phyloP scores from a whole-genome alignment of 225 moss, liverwort and hornwort genomes.

The Pseudisothecium myosuroides region DNA sequence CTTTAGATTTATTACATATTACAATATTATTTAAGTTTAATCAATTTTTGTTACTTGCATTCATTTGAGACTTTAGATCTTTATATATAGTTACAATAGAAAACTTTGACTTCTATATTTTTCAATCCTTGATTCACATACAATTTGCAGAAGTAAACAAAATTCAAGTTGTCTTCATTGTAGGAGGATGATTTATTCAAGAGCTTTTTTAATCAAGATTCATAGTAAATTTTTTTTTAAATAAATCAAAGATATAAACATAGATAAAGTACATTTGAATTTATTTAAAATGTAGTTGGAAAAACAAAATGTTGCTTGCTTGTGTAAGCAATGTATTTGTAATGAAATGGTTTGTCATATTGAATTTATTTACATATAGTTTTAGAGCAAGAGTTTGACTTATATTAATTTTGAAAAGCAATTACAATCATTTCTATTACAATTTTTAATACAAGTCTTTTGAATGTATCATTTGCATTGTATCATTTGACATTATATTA shows the following conservation, averaged over 20 bases:
- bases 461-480: accelerated
- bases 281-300: background rate
- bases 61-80: no score
- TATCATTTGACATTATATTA: background rate
- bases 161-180: background rate
- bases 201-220: background rate
- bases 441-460: background rate
- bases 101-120: background rate
- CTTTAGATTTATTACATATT: background rate
- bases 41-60: no score
- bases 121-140: background rate
- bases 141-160: background rate
- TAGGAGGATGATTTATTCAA: background rate
- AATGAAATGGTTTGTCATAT: background rate
- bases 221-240: background rate
- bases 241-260: accelerated
- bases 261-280: background rate
- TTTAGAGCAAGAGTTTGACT: accelerated
- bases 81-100: no score
- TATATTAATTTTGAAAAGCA: background rate
- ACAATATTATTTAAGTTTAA: no score
- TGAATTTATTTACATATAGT: background rate
- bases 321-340: background rate
- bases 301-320: background rate
- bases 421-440: background rate